Percentiles rank a stretch among this genome's conserved stretches.
phyloP scores from a whole-genome alignment of 192 early-diverging fungal genomes.

The Jimgerdemannia flammicorona region DNA sequence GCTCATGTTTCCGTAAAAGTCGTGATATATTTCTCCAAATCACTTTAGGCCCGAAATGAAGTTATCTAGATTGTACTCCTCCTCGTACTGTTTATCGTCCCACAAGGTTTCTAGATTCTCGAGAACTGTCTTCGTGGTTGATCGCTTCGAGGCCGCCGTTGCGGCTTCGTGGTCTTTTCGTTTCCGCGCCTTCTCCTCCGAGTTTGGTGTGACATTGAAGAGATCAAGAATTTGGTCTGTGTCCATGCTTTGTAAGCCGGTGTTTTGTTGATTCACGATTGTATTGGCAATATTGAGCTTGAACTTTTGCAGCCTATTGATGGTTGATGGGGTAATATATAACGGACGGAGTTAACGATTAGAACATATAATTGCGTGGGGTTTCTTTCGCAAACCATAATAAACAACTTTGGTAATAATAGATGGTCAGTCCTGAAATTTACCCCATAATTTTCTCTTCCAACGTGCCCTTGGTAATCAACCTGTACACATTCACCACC shows the following conservation, averaged over 20 bases:
- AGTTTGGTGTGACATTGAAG: constrained; percentile 68
- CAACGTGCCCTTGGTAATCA: constrained; percentile 94
- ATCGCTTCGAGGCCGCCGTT: constrained; percentile 38
- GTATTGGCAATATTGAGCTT: constrained; percentile 96
- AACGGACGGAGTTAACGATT: too few species aligned
- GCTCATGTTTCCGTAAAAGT: background rate
- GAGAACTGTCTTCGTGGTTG: constrained; percentile 61
- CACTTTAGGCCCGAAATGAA: constrained; percentile 61
- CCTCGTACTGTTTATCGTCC: constrained; percentile 88
- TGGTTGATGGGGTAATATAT: too few species aligned
- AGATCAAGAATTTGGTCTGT: constrained; percentile 94
- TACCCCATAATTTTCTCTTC: constrained; percentile 99
- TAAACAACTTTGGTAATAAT: background rate
- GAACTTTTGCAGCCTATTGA: constrained; percentile 84
- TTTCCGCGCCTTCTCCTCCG: constrained; percentile 29
- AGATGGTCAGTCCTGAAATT: background rate
- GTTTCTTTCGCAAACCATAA: too few species aligned
- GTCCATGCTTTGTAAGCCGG: constrained; percentile 91
- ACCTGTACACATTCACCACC: constrained; percentile 96
- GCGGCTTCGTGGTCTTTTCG: constrained; percentile 27
- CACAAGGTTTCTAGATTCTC: constrained; percentile 81
- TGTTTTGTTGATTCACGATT: constrained; percentile 95
- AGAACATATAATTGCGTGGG: too few species aligned
- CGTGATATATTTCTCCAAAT: background rate
- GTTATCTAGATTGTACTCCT: constrained; percentile 79